Percentiles rank a stretch among this genome's conserved stretches.
Conservation (phyloP, 257 asterid genomes). For the Orobanche coerulescens region DNA sequence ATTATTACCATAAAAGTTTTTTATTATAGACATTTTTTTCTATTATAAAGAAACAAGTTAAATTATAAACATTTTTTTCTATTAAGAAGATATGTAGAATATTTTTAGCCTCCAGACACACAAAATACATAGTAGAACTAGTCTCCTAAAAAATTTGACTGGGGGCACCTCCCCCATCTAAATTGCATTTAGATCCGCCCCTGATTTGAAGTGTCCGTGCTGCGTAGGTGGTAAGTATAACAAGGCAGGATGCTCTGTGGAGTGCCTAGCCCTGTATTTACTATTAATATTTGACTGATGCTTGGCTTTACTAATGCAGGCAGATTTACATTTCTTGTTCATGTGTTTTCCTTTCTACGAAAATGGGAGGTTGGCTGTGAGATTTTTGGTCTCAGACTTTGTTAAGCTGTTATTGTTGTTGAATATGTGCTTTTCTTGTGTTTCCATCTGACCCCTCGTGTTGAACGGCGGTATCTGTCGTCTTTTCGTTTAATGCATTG, state of each 20-base stretch:
- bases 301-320: background rate
- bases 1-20: too few relatives aligned
- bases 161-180: too few relatives aligned
- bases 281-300: background rate
- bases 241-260: background rate
- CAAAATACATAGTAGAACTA: too few relatives aligned
- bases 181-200: too few relatives aligned
- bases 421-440: background rate
- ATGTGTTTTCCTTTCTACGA: background rate
- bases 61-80: too few relatives aligned
- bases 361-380: background rate
- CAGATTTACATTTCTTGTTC: background rate
- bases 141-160: too few relatives aligned
- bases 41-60: too few relatives aligned
- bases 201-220: too few relatives aligned
- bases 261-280: background rate
- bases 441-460: background rate
- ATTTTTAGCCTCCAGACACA: too few relatives aligned
- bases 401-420: background rate
- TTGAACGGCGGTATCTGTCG: background rate
- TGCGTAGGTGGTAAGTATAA: too few relatives aligned
- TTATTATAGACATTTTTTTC: too few relatives aligned
- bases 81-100: too few relatives aligned
- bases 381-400: background rate
- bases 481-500: background rate